Conservation (phyloP, 1,284 basidiomycete species). For the Cutaneotrichosporon cyanovorans region DNA sequence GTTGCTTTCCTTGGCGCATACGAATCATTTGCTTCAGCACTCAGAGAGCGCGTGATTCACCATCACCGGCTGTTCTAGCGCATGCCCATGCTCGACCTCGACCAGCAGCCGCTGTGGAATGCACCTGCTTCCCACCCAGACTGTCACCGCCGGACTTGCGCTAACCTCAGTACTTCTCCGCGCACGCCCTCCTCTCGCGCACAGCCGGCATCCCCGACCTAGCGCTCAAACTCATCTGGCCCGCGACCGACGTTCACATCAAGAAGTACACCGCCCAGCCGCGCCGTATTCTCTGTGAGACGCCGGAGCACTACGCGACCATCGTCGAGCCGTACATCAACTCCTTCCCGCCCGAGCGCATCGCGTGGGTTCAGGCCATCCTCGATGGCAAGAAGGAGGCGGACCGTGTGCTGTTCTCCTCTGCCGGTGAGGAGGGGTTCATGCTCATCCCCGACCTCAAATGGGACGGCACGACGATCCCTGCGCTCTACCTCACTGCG, state of each 20-base stretch:
- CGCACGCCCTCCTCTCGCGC: constrained; percentile 29
- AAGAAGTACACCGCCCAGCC: constrained; percentile 77
- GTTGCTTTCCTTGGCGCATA: too few relatives aligned
- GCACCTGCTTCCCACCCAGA: too few relatives aligned
- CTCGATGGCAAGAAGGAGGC: constrained; percentile 71
- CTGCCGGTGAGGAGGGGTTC: constrained; percentile 57
- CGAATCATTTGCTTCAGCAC: too few relatives aligned
- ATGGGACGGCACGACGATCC: constrained; percentile 70
- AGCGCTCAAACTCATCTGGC: constrained; percentile 62
- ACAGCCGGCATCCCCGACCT: constrained; percentile 25
- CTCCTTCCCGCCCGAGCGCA: constrained; percentile 62
- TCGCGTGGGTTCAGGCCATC: constrained; percentile 86
- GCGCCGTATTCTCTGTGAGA: constrained; percentile 67
- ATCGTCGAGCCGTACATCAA: constrained; percentile 73
- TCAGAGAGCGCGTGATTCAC: too few relatives aligned
- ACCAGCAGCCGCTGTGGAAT: not conserved
- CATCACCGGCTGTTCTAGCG: too few relatives aligned
- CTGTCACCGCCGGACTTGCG: not conserved
- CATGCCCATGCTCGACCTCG: too few relatives aligned
- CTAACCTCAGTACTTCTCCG: constrained; percentile 41
- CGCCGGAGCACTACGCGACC: constrained; percentile 60
- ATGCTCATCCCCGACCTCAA: constrained; percentile 86
- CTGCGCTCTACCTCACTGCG: constrained; percentile 61
- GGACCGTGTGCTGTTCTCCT: constrained; percentile 64
- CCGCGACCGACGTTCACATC: constrained; percentile 74